Conservation (phyloP, 352 stramenopile genomes). For the Pythium biforme region DNA sequence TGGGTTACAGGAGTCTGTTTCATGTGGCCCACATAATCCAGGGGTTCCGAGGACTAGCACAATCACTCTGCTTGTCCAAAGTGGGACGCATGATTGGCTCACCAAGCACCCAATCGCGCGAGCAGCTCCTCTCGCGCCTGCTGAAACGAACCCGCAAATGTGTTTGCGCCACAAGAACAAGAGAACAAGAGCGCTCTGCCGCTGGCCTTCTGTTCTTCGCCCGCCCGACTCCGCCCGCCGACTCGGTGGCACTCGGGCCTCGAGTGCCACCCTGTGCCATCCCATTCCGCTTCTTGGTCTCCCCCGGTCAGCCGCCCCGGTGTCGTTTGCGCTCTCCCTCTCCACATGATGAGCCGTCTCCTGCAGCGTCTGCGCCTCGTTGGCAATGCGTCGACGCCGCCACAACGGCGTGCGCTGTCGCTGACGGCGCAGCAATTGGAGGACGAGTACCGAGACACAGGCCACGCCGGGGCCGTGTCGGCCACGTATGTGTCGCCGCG, state of each 20-base stretch:
- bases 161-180: slow-evolving; percentile 14
- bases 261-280: neutral
- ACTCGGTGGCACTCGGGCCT: no score
- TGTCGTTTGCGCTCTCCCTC: slow-evolving; percentile 1
- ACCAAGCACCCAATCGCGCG: slow-evolving; percentile 4
- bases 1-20: no score
- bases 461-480: slow-evolving; percentile 45
- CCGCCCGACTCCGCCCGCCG: no score
- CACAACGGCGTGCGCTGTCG: neutral
- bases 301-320: neutral
- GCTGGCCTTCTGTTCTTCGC: neutral
- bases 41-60: neutral
- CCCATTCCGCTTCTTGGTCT: slow-evolving; percentile 11
- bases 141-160: neutral
- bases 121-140: neutral
- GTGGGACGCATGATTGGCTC: neutral
- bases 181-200: neutral
- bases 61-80: slow-evolving; percentile 4
- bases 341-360: slow-evolving; percentile 11
- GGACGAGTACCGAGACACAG: slow-evolving; percentile 61
- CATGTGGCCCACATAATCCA: slow-evolving; percentile 5
- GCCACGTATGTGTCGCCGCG: slow-evolving; percentile 40
- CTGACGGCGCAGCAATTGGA: slow-evolving; percentile 30
- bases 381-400: neutral
- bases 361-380: slow-evolving; percentile 1